Percentiles rank a stretch among this genome's conserved stretches.
Conservation (phyloP, 768 basidiomycete genomes). For the Xanthoconium purpureum region DNA sequence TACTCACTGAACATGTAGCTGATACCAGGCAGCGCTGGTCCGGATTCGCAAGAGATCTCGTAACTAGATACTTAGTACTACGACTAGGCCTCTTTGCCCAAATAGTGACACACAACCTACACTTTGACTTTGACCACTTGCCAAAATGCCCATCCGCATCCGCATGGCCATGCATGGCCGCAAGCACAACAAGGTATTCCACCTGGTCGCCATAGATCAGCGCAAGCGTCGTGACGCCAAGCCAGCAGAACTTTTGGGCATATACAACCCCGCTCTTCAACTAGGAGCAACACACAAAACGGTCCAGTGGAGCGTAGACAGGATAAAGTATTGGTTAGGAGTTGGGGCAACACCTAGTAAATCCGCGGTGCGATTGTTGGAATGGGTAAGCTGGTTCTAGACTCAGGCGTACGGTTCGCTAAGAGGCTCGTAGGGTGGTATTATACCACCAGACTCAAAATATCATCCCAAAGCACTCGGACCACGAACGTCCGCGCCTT, state of each 20-base stretch:
- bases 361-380: slow-evolving; percentile 71
- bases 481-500: slow-evolving; percentile 6
- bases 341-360: slow-evolving; percentile 82
- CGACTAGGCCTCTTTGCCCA: slow-evolving; percentile 13
- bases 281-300: slow-evolving; percentile 59
- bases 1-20: slow-evolving; percentile 38
- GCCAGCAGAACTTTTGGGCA: slow-evolving; percentile 84
- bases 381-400: slow-evolving; percentile 51
- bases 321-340: slow-evolving; percentile 86
- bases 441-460: slow-evolving; percentile 55
- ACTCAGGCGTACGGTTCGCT: background rate
- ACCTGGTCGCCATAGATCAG: slow-evolving; percentile 80
- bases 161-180: slow-evolving; percentile 81
- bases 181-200: slow-evolving; percentile 72
- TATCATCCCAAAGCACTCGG: slow-evolving; percentile 44
- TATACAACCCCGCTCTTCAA: slow-evolving; percentile 70
- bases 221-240: slow-evolving; percentile 73
- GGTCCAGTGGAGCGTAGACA: slow-evolving; percentile 86
- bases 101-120: slow-evolving; percentile 23
- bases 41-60: slow-evolving; percentile 36
- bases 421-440: slow-evolving; percentile 48
- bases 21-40: slow-evolving; percentile 70
- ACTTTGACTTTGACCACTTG: background rate
- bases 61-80: background rate
- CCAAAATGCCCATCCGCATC: slow-evolving; percentile 76